A percentile compares a stretch with the other conserved stretches of the same genome.
Conservation (phyloP, 805 yeast genomes). For the Zygosaccharomyces kombuchaensis region DNA sequence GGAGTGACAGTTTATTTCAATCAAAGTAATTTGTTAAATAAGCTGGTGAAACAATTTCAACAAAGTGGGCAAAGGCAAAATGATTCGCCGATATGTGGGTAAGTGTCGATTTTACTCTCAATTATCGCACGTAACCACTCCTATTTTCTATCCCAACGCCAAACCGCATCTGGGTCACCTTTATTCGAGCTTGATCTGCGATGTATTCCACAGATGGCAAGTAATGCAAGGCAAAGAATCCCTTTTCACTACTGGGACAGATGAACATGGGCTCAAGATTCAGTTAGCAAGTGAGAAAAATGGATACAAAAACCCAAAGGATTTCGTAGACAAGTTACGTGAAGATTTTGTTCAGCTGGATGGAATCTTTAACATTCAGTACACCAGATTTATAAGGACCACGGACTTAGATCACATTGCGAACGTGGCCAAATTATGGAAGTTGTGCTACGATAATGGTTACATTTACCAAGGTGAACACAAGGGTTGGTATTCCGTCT, state of each 20-base stretch:
- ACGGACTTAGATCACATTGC: slow-evolving; percentile 75
- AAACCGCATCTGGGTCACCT: slow-evolving; percentile 91
- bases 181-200: slow-evolving; percentile 81
- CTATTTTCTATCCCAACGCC: slow-evolving; percentile 95
- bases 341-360: slow-evolving; percentile 64
- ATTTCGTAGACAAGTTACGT: slow-evolving; percentile 69
- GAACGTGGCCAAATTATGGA: slow-evolving; percentile 72
- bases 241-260: slow-evolving; percentile 84
- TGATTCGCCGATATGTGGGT: background rate
- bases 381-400: slow-evolving; percentile 82
- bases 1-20: background rate
- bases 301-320: slow-evolving; percentile 48
- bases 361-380: slow-evolving; percentile 47
- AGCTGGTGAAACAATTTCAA: background rate
- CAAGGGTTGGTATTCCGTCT: slow-evolving; percentile 89
- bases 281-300: slow-evolving; percentile 72
- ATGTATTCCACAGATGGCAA: slow-evolving; percentile 73
- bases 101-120: slow-evolving; percentile 9
- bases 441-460: slow-evolving; percentile 50
- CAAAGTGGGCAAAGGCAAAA: background rate
- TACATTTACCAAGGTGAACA: slow-evolving; percentile 79
- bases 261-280: slow-evolving; percentile 93
- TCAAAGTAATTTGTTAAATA: background rate
- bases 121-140: slow-evolving; percentile 64
- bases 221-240: slow-evolving; percentile 42